Evolutionary conservation across 2,329 filamentous ascomycete species (phyloP), one percentile per base, ranked within the genome.

Genomic region (Trichophyton schoenleinii): DNA sequence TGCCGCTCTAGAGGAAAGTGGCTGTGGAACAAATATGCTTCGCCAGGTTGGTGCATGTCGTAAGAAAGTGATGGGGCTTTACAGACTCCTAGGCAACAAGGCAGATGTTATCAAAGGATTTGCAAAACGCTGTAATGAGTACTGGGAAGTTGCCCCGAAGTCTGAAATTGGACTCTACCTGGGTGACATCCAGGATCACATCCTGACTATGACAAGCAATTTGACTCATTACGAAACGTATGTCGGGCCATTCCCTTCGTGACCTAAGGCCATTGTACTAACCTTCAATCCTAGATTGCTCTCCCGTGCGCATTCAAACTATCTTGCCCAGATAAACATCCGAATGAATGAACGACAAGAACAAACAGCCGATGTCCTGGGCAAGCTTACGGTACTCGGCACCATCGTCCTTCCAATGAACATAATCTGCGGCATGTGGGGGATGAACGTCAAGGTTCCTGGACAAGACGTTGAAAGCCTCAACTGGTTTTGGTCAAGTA

Each of bases 41-140:
- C 84, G 91, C 46, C 86, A 90, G 13, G 91, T 97, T 0, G 94
- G 94, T 31, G 90, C 96, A 73, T 95, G 91, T 72, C 84, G 94
- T 67, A 97, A 97, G 80, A 92, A 92, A 72, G 94, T 99, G 66
- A 99, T 99, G 91, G 87, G 88, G 41, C 79, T 99, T 55, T 97
- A 96, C 72, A 84, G 94, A 58, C 79, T 99, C 52, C 79, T 99
- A 18, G 94, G 94, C 61, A 97, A 95, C 75, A 99, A 99, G 76
- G 94, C 94, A 58, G 94, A 99, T 73, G 94, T 99, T 62, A 97
- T 99, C 79, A 97, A 97, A 77, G 94, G 94, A 0, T 99, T 99
- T 70, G 94, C 94, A 3, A 99, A 99, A 77, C 83, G 94, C 13
- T 99, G 94, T 77, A 99, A 96, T 70, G 92, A 99, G 78, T 88